phyloP scores from a whole-genome alignment of 1,284 basidiomycete genomes.

The Apiotrichum montevideense region DNA sequence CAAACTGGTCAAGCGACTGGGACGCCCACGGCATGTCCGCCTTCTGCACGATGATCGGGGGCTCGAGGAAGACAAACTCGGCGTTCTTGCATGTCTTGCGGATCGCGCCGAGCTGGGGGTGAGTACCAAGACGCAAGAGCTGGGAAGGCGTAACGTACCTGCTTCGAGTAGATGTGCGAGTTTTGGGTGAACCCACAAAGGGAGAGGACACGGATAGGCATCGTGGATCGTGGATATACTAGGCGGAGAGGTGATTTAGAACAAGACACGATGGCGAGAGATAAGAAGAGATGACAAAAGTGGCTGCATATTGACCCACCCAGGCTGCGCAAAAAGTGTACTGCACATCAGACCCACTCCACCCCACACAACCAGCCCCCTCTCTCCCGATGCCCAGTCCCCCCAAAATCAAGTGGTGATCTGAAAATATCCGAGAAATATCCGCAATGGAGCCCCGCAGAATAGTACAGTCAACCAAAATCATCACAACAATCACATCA shows the following conservation, averaged over 20 bases:
- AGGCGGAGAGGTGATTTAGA: background rate
- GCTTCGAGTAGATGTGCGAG: conserved; percentile 68
- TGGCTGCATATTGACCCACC: too few species aligned
- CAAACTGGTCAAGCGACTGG: conserved; percentile 52
- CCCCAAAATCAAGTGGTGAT: too few species aligned
- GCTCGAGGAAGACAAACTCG: conserved; percentile 68
- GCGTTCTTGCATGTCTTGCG: conserved; percentile 51
- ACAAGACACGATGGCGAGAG: too few species aligned
- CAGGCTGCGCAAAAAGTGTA: too few species aligned
- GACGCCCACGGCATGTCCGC: conserved; percentile 58
- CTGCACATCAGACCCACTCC: too few species aligned
- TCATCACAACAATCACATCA: too few species aligned
- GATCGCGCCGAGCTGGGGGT: conserved; percentile 26
- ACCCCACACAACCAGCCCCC: too few species aligned
- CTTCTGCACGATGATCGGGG: conserved; percentile 61
- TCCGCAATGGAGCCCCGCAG: too few species aligned
- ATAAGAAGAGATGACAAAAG: too few species aligned
- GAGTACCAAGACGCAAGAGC: background rate
- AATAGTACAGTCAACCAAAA: too few species aligned
- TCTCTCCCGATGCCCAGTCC: too few species aligned
- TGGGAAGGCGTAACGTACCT: conserved; percentile 49
- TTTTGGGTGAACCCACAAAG: conserved; percentile 70
- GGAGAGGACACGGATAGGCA: conserved; percentile 30
- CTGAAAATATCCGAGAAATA: too few species aligned
- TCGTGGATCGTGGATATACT: background rate